phyloP scores from a whole-genome alignment of 768 basidiomycete species.

The Suillus lakei region DNA sequence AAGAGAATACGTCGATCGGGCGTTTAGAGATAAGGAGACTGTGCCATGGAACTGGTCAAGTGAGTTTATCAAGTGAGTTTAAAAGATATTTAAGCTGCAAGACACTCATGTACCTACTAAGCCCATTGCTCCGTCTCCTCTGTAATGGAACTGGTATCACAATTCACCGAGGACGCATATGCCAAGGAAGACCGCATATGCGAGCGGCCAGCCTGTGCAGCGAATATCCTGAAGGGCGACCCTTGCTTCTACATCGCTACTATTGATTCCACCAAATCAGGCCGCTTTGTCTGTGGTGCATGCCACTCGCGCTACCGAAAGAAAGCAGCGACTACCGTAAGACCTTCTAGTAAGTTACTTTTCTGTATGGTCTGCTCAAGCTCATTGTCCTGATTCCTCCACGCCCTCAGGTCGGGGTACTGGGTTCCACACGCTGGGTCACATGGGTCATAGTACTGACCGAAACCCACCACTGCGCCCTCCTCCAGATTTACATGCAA shows the following conservation, averaged over 20 bases:
- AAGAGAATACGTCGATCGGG: constrained; percentile 72
- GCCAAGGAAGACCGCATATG: constrained; percentile 2
- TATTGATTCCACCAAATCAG: not conserved
- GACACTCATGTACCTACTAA: too few species aligned
- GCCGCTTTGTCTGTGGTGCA: not conserved
- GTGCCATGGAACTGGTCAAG: too few species aligned
- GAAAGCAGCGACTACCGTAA: not conserved
- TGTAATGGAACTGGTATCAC: not conserved
- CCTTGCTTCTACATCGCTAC: too few species aligned
- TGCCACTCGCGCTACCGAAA: not conserved
- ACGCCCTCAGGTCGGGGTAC: too few species aligned
- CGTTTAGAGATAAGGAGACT: constrained; percentile 28
- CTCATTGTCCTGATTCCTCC: too few species aligned
- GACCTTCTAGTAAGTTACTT: not conserved
- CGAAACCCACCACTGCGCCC: too few species aligned
- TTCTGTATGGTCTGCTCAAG: not conserved
- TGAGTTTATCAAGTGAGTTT: too few species aligned
- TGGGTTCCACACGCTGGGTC: too few species aligned
- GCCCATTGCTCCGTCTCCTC: too few species aligned
- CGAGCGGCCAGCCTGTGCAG: not conserved
- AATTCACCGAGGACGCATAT: constrained; percentile 10
- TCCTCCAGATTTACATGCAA: constrained; percentile 1
- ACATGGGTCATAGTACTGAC: too few species aligned
- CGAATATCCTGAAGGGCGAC: too few species aligned
- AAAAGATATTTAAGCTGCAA: too few species aligned